Evolutionary conservation across 2,329 filamentous ascomycete species (phyloP).

Genomic region (Geoglossum cookeanum): DNA sequence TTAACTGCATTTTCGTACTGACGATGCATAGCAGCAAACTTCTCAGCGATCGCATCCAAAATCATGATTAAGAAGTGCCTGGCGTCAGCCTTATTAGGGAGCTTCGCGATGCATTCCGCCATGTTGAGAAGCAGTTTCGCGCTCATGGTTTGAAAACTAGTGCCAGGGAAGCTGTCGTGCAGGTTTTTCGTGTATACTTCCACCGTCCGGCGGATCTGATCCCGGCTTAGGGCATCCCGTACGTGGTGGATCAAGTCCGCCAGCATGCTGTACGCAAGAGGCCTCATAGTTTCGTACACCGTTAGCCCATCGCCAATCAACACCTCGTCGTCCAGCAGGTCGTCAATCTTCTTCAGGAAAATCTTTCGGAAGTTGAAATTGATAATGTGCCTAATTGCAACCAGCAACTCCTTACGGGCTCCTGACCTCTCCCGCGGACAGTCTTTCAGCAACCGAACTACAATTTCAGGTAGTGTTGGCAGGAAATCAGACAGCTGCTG

Average conservation of each 20-base stretch:
- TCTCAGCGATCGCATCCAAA: constrained; percentile 91
- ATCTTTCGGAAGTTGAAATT: constrained; percentile 97
- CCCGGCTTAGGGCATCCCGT: constrained; percentile 65
- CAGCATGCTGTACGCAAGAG: constrained; percentile 93
- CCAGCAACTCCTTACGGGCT: constrained; percentile 81
- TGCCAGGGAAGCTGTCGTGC: constrained; percentile 88
- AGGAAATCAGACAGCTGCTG: constrained; percentile 78
- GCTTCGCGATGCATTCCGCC: constrained; percentile 91
- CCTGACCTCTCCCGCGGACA: constrained; percentile 88
- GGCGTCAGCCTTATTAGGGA: constrained; percentile 84
- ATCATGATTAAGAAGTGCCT: constrained; percentile 95
- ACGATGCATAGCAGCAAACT: constrained; percentile 94
- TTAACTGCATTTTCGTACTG: constrained; percentile 93
- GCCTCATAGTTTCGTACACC: constrained; percentile 90
- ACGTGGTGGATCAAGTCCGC: constrained; percentile 97
- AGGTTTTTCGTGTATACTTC: constrained; percentile 95
- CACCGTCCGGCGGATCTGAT: constrained; percentile 88
- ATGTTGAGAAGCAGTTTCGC: constrained; percentile 93
- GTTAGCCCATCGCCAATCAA: constrained; percentile 90
- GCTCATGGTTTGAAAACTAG: constrained; percentile 99
- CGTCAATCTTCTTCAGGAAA: constrained; percentile 85
- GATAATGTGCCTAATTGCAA: constrained; percentile 94
- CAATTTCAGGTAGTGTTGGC: constrained; percentile 65
- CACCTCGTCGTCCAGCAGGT: constrained; percentile 81
- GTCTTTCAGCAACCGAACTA: constrained; percentile 79